Percentiles rank a stretch among this genome's conserved stretches.
Evolutionary conservation across 1,284 basidiomycete genomes (phyloP).

Genomic region (Cerrena zonata): DNA sequence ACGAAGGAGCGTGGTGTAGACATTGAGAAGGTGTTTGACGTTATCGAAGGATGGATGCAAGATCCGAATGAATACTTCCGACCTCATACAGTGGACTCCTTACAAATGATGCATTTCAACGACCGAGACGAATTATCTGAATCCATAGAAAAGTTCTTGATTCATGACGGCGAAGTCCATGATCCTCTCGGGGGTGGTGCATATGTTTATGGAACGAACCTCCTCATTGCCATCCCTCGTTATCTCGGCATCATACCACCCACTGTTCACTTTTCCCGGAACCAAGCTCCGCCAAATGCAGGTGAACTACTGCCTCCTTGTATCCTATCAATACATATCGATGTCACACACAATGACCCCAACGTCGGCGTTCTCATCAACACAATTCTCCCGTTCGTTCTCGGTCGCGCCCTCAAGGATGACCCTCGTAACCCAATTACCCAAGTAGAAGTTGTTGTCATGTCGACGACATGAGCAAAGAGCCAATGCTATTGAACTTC

Average conservation of each 20-base stretch:
- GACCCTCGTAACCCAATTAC: neutral
- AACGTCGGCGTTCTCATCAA: neutral
- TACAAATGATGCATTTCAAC: neutral
- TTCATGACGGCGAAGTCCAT: slow-evolving; percentile 16
- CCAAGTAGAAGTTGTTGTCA: neutral
- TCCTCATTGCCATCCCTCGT: neutral
- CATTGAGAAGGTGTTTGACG: slow-evolving; percentile 11
- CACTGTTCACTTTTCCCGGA: neutral
- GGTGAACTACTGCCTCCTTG: neutral
- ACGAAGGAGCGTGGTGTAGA: slow-evolving; percentile 21
- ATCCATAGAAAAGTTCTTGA: neutral
- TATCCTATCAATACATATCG: neutral
- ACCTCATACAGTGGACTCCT: neutral
- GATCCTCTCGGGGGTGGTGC: slow-evolving; percentile 13
- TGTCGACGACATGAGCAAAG: neutral
- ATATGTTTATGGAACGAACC: slow-evolving; percentile 12
- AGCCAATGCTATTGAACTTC: neutral
- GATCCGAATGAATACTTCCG: slow-evolving; percentile 12
- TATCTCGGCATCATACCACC: neutral
- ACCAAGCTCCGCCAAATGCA: too few relatives aligned
- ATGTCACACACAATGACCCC: neutral
- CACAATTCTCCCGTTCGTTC: neutral
- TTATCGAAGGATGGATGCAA: slow-evolving; percentile 21
- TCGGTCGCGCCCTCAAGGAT: neutral
- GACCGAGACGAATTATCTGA: neutral